phyloP scores from a whole-genome alignment of 2,329 filamentous ascomycete genomes.

The Calonectria multiphialidica region DNA sequence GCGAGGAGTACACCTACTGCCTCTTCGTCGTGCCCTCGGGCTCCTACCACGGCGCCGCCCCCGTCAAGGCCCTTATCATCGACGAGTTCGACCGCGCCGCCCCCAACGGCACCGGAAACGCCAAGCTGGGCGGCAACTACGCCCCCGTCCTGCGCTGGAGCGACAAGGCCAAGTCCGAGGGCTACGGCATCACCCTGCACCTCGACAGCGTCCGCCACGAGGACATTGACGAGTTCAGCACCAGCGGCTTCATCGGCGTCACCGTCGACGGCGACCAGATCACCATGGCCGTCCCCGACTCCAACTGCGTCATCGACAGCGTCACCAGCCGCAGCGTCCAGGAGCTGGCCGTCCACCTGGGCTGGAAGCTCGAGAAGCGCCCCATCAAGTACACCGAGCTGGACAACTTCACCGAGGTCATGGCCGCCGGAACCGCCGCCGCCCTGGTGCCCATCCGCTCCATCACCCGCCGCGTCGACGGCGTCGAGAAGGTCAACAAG shows the following conservation, averaged over 20 bases:
- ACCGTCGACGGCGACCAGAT: conserved; percentile 68
- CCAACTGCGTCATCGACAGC: conserved; percentile 86
- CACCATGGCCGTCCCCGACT: conserved; percentile 88
- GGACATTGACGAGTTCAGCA: conserved; percentile 96
- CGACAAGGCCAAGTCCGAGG: conserved; percentile 81
- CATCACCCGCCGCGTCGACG: conserved; percentile 76
- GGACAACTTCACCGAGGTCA: conserved; percentile 74
- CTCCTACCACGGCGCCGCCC: conserved; percentile 91
- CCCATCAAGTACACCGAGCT: conserved; percentile 74
- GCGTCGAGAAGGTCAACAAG: conserved; percentile 60
- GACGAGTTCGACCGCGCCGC: conserved; percentile 95
- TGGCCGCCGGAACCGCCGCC: conserved; percentile 93
- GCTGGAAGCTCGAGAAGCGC: conserved; percentile 86
- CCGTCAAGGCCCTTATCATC: conserved; percentile 88
- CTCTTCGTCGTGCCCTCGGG: conserved; percentile 94
- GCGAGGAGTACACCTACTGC: conserved; percentile 91
- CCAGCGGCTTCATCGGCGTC: conserved; percentile 91
- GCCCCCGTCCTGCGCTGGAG: conserved; percentile 91
- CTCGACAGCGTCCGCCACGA: conserved; percentile 86
- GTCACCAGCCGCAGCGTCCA: conserved; percentile 86
- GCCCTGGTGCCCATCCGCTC: conserved; percentile 92
- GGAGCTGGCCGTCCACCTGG: conserved; percentile 80
- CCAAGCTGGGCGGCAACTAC: conserved; percentile 98
- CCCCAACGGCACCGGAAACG: conserved; percentile 89
- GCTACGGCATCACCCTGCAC: conserved; percentile 95